Percentiles rank a stretch among this genome's conserved stretches.
These are phyloP conservation scores for Xylaria digitata DNA, from an alignment of 2,329 filamentous ascomycete genomes.

Conservation along the genomic window DNA sequence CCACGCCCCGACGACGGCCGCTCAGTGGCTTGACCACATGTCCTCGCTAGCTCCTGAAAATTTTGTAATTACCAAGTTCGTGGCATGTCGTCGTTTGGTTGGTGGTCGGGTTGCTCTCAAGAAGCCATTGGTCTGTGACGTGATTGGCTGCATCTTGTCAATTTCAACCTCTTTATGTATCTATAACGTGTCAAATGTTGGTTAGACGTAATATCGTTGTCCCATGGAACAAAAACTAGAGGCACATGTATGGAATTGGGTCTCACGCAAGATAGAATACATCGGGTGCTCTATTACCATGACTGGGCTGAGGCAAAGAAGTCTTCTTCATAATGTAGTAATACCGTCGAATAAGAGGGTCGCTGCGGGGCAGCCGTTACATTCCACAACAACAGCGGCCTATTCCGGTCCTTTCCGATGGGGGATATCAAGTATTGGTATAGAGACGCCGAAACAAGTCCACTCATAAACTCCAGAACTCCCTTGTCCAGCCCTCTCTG, in stretches of 20 bases:
- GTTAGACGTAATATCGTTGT: background rate
- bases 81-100: slow-evolving; percentile 3
- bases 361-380: slow-evolving; percentile 4
- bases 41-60: background rate
- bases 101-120: background rate
- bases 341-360: slow-evolving; percentile 22
- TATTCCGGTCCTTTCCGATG: slow-evolving; percentile 22
- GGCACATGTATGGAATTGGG: background rate
- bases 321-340: slow-evolving; percentile 24
- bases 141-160: background rate
- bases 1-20: background rate
- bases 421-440: slow-evolving; percentile 37
- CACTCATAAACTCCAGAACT: slow-evolving; percentile 30
- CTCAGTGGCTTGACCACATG: background rate
- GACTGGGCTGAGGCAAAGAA: slow-evolving; percentile 22
- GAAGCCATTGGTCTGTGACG: too few relatives aligned
- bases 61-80: background rate
- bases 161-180: background rate
- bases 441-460: slow-evolving; percentile 31
- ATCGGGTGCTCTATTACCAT: slow-evolving; percentile 24
- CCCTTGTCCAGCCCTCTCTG: slow-evolving; percentile 18
- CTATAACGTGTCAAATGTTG: background rate
- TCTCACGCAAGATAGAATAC: slow-evolving; percentile 11
- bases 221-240: background rate
- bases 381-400: slow-evolving; percentile 22